Conservation (phyloP, 2,329 filamentous ascomycete species). For the Xylariaceae sp. region DNA sequence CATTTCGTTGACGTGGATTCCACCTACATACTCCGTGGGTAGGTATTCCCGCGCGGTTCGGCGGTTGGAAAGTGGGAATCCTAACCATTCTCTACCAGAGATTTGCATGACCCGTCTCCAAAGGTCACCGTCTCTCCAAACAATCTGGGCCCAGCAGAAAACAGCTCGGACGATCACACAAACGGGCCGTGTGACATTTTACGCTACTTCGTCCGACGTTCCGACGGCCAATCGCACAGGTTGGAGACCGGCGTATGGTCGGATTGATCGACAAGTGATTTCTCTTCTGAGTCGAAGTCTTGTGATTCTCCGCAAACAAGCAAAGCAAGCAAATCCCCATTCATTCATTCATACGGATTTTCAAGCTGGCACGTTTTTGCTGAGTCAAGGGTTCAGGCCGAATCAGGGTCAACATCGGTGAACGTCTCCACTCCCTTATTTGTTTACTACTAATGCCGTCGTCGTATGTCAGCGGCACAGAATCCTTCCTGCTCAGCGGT, state of each 20-base stretch:
- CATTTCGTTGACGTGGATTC: background rate
- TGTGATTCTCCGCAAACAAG: background rate
- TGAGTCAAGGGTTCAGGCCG: background rate
- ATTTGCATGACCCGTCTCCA: slow-evolving; percentile 7
- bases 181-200: background rate
- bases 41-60: slow-evolving; percentile 12
- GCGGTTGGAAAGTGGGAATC: background rate
- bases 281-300: background rate
- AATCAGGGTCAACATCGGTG: background rate
- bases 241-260: slow-evolving; percentile 3
- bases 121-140: slow-evolving; percentile 2
- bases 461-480: background rate
- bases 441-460: background rate
- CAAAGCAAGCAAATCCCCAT: background rate
- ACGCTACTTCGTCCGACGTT: slow-evolving; percentile 4
- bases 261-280: background rate
- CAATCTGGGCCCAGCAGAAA: slow-evolving; percentile 2
- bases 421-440: background rate
- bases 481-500: background rate
- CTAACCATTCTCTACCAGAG: background rate
- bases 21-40: background rate
- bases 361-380: slow-evolving; percentile 1
- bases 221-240: slow-evolving; percentile 5
- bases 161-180: slow-evolving; percentile 1
- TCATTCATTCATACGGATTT: background rate